Conservation (phyloP, 805 yeast species). For the Blastobotrys attinorum region DNA sequence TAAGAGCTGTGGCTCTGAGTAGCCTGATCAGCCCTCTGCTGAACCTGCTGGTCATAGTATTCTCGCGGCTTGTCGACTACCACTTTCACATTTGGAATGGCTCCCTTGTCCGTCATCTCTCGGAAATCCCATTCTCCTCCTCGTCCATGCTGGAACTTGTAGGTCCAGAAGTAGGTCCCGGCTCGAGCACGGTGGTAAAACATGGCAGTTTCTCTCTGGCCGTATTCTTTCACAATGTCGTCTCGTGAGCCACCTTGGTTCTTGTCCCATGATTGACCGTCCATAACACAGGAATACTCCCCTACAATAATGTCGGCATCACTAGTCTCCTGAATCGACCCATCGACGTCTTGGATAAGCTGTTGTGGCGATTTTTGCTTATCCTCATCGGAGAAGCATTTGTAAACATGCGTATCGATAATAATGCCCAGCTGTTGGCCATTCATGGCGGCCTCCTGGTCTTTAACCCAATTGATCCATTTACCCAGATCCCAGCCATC, state of each 20-base stretch:
- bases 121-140: conserved; percentile 97
- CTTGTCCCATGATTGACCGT: conserved; percentile 64
- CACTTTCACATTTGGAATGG: conserved; percentile 32
- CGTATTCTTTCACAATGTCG: conserved; percentile 52
- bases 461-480: conserved; percentile 60
- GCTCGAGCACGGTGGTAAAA: conserved; percentile 48
- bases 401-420: conserved; percentile 77
- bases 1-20: conserved; percentile 48
- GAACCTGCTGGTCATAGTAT: not conserved
- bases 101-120: conserved; percentile 63
- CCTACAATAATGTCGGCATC: conserved; percentile 72
- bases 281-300: conserved; percentile 84
- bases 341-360: conserved; percentile 50
- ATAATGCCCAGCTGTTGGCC: conserved; percentile 46
- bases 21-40: conserved; percentile 30
- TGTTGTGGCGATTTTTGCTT: conserved; percentile 54
- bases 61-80: conserved; percentile 13
- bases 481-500: conserved; percentile 92
- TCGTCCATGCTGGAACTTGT: conserved; percentile 74
- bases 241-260: conserved; percentile 38
- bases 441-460: conserved; percentile 24
- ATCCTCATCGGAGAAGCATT: conserved; percentile 77
- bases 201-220: conserved; percentile 43
- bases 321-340: conserved; percentile 27
- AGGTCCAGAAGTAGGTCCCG: conserved; percentile 89